Conservation (phyloP, 2,329 filamentous ascomycete species). For the Pezicula radicicola region DNA sequence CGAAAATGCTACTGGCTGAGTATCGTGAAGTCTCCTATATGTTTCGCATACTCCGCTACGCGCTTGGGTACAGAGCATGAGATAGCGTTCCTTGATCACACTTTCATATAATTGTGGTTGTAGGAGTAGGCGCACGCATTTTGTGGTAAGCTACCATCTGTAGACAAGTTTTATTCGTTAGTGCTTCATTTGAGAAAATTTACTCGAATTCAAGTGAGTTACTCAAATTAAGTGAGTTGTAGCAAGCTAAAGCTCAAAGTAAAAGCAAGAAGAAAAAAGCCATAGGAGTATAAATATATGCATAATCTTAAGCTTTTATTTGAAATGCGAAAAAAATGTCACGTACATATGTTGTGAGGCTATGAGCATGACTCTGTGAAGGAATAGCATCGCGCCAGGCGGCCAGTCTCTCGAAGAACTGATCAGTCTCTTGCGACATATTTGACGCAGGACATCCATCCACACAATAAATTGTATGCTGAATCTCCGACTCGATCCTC, state of each 20-base stretch:
- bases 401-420: constrained; percentile 3
- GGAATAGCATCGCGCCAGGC: constrained; percentile 9
- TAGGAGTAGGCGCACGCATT: constrained; percentile 6
- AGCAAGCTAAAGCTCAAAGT: no score
- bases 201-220: not conserved
- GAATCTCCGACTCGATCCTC: constrained; percentile 43
- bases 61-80: constrained; percentile 6
- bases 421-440: constrained; percentile 3
- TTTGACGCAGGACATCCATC: constrained; percentile 31
- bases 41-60: constrained; percentile 8
- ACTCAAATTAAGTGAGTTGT: no score
- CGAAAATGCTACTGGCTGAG: constrained; percentile 5
- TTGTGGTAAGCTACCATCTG: constrained; percentile 11
- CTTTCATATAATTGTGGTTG: constrained; percentile 8
- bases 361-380: not conserved
- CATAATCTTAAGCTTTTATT: no score
- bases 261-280: no score
- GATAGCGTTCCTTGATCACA: constrained; percentile 3
- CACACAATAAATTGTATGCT: constrained; percentile 45
- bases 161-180: constrained; percentile 3
- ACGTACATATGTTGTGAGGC: no score
- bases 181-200: constrained; percentile 1
- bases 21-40: constrained; percentile 6
- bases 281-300: no score
- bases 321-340: no score